These are phyloP conservation scores for Hyphopichia buzzinii DNA, from an alignment of 1,139 yeast genomes.

Conservation along the genomic window DNA sequence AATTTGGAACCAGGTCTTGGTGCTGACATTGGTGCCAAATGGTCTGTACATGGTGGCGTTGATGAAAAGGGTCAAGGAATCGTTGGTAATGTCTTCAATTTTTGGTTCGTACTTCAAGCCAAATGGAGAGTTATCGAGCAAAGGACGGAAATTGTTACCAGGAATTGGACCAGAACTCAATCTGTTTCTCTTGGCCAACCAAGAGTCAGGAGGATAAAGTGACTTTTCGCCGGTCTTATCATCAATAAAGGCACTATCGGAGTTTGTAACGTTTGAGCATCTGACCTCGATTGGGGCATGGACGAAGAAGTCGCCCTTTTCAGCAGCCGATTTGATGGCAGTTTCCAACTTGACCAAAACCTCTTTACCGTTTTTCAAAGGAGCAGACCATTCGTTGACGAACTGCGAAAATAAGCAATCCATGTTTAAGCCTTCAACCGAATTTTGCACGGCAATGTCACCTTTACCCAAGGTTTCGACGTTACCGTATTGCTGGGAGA, in stretches of 20 bases:
- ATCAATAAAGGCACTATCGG: constrained; percentile 38
- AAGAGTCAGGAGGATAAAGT: constrained; percentile 38
- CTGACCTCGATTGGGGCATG: constrained; percentile 97
- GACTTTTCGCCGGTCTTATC: constrained; percentile 46
- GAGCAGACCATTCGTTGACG: constrained; percentile 96
- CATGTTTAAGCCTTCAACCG: constrained; percentile 89
- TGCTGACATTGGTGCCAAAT: constrained; percentile 69
- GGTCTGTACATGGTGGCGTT: constrained; percentile 98
- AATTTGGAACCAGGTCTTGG: constrained; percentile 76
- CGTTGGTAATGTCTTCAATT: constrained; percentile 58
- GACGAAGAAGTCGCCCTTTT: constrained; percentile 64
- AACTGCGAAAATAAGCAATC: constrained; percentile 93
- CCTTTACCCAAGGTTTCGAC: constrained; percentile 69
- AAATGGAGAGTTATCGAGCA: constrained; percentile 74
- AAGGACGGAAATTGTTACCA: constrained; percentile 82
- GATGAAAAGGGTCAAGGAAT: constrained; percentile 79
- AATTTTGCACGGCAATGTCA: constrained; percentile 69
- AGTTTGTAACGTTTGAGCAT: constrained; percentile 78
- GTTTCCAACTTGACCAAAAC: constrained; percentile 63
- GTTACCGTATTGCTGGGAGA: constrained; percentile 77
- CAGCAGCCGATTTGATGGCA: constrained; percentile 61
- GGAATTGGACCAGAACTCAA: constrained; percentile 68
- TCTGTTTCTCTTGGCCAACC: constrained; percentile 37
- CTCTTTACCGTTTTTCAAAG: constrained; percentile 72
- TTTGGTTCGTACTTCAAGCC: constrained; percentile 38